Evolutionary conservation across 139 green algal genomes (phyloP).

Genomic region (Chlamydomonas incerta): DNA sequence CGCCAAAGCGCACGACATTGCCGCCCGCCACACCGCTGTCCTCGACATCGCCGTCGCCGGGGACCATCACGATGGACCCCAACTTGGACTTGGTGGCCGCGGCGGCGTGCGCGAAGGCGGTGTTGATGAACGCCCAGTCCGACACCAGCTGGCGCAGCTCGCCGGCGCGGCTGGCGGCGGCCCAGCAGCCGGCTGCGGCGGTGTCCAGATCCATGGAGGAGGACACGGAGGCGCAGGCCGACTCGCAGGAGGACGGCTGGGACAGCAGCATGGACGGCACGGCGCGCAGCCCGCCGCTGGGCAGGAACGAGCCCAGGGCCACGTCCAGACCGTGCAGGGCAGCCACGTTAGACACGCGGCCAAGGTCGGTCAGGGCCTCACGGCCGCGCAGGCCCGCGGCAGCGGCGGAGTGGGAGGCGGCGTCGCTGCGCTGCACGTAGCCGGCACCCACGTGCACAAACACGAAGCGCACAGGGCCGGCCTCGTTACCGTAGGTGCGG

Average conservation of each 20-base stretch:
- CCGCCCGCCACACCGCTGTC: too few species aligned
- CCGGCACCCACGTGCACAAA: conserved; percentile 16
- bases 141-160: conserved; percentile 35
- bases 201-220: neutral
- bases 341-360: neutral
- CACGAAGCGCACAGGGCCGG: neutral
- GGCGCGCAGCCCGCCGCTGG: neutral
- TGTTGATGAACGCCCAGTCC: conserved; percentile 20
- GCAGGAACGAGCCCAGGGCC: conserved; percentile 12
- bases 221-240: too few species aligned
- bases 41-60: too few species aligned
- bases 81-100: neutral
- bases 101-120: neutral
- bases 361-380: neutral
- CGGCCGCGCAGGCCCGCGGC: neutral
- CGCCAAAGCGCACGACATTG: too few species aligned
- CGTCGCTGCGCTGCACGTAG: neutral
- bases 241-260: neutral
- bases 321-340: conserved; percentile 23
- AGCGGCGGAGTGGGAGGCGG: neutral
- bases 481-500: neutral
- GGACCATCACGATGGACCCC: too few species aligned
- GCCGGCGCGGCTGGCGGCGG: neutral
- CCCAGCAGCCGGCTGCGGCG: neutral
- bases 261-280: conserved; percentile 25